Evolutionary conservation across 2,329 filamentous ascomycete genomes (phyloP), one percentile per base, ranked within the genome.

Genomic region (Paecilomyces variotii): DNA sequence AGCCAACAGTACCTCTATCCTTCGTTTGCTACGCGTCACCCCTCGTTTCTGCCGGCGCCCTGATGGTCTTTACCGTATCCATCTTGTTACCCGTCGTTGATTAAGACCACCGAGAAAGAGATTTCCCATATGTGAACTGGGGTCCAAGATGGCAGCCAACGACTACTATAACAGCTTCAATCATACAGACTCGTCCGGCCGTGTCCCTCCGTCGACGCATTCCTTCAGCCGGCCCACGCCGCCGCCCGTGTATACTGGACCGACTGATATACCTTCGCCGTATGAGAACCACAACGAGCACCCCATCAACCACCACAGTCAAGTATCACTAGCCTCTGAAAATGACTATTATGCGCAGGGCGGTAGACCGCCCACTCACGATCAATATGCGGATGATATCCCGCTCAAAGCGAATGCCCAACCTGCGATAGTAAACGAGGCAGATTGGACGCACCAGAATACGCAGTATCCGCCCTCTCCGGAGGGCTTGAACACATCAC

Each of bases 151-250:
- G 85, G 81, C 84, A 52, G 79, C 83, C 63, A 82, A 86, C 76
- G 83, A 88, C 66, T 89, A 89, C 75, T 89, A 89, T 74, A 78
- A 80, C 64, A 61, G 69, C 19, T 75, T 76, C 62, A 70, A 71
- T 54, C 68, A 65, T 10, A 32, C 30, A 34, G 60, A 66, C 51
- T 68, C 71, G 12, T 67, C 68, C 27, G 63, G 63, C n/a, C 72
- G 72, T 60, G 67, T 70, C n/a, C 56, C 66, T 67, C 68, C 62
- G 68, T 72, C 62, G 67, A 72, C 66, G 68, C 68, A 68, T 67
- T 66, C 66, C 65, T 73, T 63, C 62, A 71, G 62, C 68, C 75
- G 68, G 64, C 63, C 1, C 54, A 65, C 10, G 58, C 59, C 26
- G 63, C 68, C 28, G 60, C 61, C 26, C 53, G 60, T 24, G 63